These are phyloP conservation scores for Graphium sp. DNA, from an alignment of 2,329 filamentous ascomycete genomes.

Conservation along the genomic window DNA sequence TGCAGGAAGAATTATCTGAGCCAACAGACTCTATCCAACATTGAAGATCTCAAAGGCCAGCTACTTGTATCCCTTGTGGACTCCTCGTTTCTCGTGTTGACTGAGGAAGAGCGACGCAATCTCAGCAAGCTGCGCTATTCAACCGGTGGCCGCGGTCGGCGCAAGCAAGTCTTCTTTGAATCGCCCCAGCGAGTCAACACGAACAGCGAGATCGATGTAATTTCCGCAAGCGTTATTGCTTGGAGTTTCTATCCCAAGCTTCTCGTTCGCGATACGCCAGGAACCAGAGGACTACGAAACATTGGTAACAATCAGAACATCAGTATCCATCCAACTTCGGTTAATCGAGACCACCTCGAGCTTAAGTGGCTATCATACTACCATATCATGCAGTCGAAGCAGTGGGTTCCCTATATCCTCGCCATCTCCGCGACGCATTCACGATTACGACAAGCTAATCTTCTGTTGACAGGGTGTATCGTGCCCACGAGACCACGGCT, in stretches of 20 bases:
- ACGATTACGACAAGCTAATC: constrained; percentile 8
- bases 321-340: constrained; percentile 70
- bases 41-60: constrained; percentile 91
- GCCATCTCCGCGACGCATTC: background rate
- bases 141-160: constrained; percentile 24
- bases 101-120: constrained; percentile 51
- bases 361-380: constrained; percentile 86
- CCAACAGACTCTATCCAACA: constrained; percentile 73
- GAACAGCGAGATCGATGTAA: constrained; percentile 64
- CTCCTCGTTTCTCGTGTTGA: constrained; percentile 64
- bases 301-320: constrained; percentile 86
- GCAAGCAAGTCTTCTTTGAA: constrained; percentile 63
- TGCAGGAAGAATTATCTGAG: constrained; percentile 91
- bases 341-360: constrained; percentile 58
- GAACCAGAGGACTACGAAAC: constrained; percentile 68
- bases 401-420: constrained; percentile 29
- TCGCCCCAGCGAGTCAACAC: constrained; percentile 58
- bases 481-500: constrained; percentile 76
- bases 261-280: constrained; percentile 55
- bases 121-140: constrained; percentile 55
- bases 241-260: constrained; percentile 96
- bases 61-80: constrained; percentile 73
- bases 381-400: constrained; percentile 86
- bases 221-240: constrained; percentile 69
- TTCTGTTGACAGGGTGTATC: constrained; percentile 45